Base-by-base conservation (phyloP, 768 basidiomycete species). In the Cyathus striatus region DNA sequence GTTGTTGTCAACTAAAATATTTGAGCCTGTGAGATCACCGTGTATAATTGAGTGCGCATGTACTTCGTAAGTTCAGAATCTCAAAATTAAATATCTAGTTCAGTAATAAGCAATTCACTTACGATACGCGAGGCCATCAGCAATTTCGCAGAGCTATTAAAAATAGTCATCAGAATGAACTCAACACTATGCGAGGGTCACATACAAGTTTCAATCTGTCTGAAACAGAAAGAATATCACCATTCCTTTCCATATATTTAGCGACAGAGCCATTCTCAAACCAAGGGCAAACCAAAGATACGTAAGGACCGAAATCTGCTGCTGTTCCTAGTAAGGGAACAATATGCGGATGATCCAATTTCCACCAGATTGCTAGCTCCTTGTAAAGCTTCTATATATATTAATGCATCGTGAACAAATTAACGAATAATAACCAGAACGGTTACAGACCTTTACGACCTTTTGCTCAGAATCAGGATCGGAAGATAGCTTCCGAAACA, bases 1-100 rank as follows among this genome's bases (percentile, higher is more conserved):
- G 14, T 66, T 55, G 33, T 57, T 58, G 42, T 70, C 56, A 24
- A 78, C 61, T 4, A 77, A 64, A 36, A 78, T 57, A 38, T 78
- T 78, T 0, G 71, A 69, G 23, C 68, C 68, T 9, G 64, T 69
- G 20, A 73, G 56, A 47, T 71, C 69, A 5, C 71, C 69, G 49
- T 73, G 70, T 1, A 71, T 61, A 24, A 72, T 60, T 0, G 57
- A 61, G 24, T 54, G 57, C 2, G 59, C 54, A 47, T 72, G 70
- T 18, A 72, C 69, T 70, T 30, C 27, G 26, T 20, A 27, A 21
- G 21, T 38, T 26, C 26, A 23, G 13, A 21, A 22, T 37, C 18
- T 10, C 35, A 21, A n/a, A 12, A 7, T 9, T 3, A 17, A 20
- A 35, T 17, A 34, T 20, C 18, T 41, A 23, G 22, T 16, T 13